These are phyloP conservation scores for Rhodotorula sp. DNA, from an alignment of 1,284 basidiomycete species.

Conservation along the genomic window DNA sequence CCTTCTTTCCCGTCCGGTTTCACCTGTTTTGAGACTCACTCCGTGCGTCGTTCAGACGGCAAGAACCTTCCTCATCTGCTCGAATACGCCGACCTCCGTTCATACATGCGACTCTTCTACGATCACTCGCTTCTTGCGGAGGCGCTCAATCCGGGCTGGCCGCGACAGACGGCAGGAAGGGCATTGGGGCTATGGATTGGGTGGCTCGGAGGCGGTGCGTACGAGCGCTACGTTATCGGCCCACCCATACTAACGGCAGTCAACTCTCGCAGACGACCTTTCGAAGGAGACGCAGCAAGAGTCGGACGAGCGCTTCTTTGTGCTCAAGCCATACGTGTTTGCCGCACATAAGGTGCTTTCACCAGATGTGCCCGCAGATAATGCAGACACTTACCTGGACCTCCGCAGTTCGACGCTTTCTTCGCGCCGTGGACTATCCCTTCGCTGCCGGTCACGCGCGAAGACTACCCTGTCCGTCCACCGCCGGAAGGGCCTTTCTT, in stretches of 20 bases:
- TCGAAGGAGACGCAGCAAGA: constrained; percentile 51
- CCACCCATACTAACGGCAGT: neutral
- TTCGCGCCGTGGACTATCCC: constrained; percentile 57
- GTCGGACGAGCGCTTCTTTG: constrained; percentile 57
- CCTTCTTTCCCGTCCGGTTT: no score
- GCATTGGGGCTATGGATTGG: constrained; percentile 41
- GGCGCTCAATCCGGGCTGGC: constrained; percentile 53
- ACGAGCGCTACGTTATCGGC: no score
- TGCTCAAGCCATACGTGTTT: constrained; percentile 58
- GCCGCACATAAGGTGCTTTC: constrained; percentile 55
- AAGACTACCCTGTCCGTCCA: constrained; percentile 29
- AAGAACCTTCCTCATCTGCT: constrained; percentile 51
- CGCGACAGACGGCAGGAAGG: constrained; percentile 48
- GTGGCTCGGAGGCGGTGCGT: constrained; percentile 39
- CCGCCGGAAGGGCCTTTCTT: constrained; percentile 50
- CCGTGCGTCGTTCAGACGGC: constrained; percentile 46
- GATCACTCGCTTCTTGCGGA: constrained; percentile 50
- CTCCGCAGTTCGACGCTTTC: constrained; percentile 54
- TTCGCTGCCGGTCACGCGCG: constrained; percentile 50
- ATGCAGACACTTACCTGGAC: neutral
- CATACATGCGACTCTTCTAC: constrained; percentile 51
- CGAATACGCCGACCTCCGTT: constrained; percentile 48
- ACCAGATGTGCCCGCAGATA: no score
- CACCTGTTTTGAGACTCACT: neutral
- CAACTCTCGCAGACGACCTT: constrained; percentile 29